A percentile compares a stretch with the other conserved stretches of the same genome.
phyloP scores from a whole-genome alignment of 148 eudicot genomes.

The Amaranthus palmeri region DNA sequence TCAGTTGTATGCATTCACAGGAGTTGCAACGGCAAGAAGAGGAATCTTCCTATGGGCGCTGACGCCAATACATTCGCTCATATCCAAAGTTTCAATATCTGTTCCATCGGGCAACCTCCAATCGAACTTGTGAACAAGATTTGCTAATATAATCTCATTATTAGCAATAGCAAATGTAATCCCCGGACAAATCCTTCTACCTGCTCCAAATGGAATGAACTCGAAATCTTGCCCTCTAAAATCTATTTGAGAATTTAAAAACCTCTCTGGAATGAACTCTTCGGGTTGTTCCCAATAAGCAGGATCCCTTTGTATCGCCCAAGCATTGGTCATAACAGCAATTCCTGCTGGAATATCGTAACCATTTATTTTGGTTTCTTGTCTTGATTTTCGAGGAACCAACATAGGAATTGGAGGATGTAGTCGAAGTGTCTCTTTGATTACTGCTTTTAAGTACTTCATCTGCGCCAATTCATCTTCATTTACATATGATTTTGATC shows the following conservation, averaged over 20 bases:
- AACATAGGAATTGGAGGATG: slow-evolving; percentile 33
- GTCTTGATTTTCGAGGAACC: slow-evolving; percentile 22
- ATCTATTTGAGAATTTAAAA: slow-evolving; percentile 26
- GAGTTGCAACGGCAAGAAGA: slow-evolving; percentile 23
- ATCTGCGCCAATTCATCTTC: slow-evolving; percentile 33
- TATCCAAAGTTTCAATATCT: slow-evolving; percentile 21
- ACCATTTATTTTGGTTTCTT: slow-evolving; percentile 26
- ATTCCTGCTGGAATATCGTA: slow-evolving; percentile 29
- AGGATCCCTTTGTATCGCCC: slow-evolving; percentile 36
- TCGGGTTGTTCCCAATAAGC: slow-evolving; percentile 33
- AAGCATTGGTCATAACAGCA: slow-evolving; percentile 26
- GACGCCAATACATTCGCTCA: slow-evolving; percentile 22
- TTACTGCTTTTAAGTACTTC: slow-evolving; percentile 34
- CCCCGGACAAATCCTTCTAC: slow-evolving; percentile 37
- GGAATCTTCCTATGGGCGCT: slow-evolving; percentile 24
- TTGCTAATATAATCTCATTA: slow-evolving; percentile 29
- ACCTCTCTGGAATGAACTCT: slow-evolving; percentile 28
- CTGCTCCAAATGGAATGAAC: slow-evolving; percentile 38
- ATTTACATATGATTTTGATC: slow-evolving; percentile 8
- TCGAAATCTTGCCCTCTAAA: slow-evolving; percentile 30
- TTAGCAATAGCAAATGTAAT: slow-evolving; percentile 28
- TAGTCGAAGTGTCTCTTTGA: slow-evolving; percentile 32
- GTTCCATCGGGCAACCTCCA: slow-evolving; percentile 32
- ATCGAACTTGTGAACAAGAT: slow-evolving; percentile 30
- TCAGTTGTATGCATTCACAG: background rate